A percentile compares a stretch with the other conserved stretches of the same genome.
Evolutionary conservation across 345 rosid genomes (phyloP).

Genomic region (Psidium guajava): DNA sequence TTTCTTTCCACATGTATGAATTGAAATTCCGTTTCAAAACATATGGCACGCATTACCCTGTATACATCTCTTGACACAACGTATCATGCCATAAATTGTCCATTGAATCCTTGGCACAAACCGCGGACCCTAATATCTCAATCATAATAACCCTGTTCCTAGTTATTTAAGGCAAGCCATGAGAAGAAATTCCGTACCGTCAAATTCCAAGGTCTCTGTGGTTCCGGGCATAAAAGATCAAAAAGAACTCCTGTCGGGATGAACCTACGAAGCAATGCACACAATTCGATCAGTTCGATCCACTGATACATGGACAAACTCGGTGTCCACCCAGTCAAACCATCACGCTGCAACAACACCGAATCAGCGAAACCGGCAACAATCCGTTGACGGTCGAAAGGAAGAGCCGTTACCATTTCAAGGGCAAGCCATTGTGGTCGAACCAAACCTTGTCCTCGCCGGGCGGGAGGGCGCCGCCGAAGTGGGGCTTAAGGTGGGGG

Average conservation of each 20-base stretch:
- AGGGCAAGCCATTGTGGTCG: slow-evolving; percentile 80
- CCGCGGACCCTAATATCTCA: not conserved
- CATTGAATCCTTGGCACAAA: not conserved
- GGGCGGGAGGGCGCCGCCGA: slow-evolving; percentile 77
- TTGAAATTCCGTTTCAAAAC: not conserved
- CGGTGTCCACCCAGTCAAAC: not conserved
- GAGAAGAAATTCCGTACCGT: slow-evolving; percentile 34
- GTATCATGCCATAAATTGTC: not conserved
- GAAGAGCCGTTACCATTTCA: slow-evolving; percentile 47
- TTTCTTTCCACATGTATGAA: not conserved
- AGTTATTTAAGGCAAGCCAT: not conserved
- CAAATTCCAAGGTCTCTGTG: slow-evolving; percentile 92
- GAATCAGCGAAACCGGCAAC: not conserved
- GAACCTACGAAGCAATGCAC: slow-evolving; percentile 35
- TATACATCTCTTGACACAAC: not conserved
- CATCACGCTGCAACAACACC: not conserved
- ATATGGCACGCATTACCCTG: not conserved
- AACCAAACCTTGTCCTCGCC: slow-evolving; percentile 85
- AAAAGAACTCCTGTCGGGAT: slow-evolving; percentile 90
- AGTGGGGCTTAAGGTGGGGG: slow-evolving; percentile 60
- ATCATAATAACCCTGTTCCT: not conserved
- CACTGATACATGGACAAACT: not conserved
- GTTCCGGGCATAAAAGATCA: slow-evolving; percentile 80
- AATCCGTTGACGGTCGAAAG: not conserved
- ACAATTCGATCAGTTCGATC: not conserved